Base-by-base conservation (phyloP, 345 rosid genomes). In the Crucihimalaya himalaica region DNA sequence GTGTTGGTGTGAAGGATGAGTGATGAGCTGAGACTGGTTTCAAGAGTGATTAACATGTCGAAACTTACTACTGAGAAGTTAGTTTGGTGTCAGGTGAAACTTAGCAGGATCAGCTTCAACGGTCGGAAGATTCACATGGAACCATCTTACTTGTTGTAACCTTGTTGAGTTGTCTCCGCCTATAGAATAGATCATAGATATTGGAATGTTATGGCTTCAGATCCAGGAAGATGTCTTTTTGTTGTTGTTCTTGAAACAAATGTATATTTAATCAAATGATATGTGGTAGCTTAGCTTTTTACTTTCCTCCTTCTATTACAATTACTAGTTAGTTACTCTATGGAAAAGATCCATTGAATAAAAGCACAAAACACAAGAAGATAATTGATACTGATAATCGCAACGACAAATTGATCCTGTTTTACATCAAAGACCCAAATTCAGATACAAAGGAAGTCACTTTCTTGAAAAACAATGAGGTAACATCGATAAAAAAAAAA, bases 31-130 rank as follows among this genome's bases (percentile, higher is more conserved):
- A 90, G 83, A 69, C 34, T 95, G 54, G 59, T 92, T 63, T 83
- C 87, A 37, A 87, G 97, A 65, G 96, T 88, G 32, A 80, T 86
- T 32, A 83, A 74, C 79, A 89, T 90, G 91, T 82, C 81, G 12
- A 87, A 78, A 37, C 79, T 92, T 15, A 80, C 79, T 3, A 80
- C 83, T 7, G 91, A 86, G 66, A 92, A 92, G 78, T 52, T 90
- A n/a, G 62, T 81, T 0, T 95, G 99, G 98, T 95, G 98, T 39
- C 76, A 31, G 23, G 91, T 86, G 75, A 92, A 95, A 72, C 82
- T 95, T 61, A 72, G 74, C 2, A 78, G 72, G 64, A 83, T 88
- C 25, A 78, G 60, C 50, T 63, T 92, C 23, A 55, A 73, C 1
- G 79, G 85, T 42, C 80, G 93, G 61, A 88, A 68, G 77, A 68